Percentiles rank a stretch among this genome's conserved stretches.
phyloP scores from a whole-genome alignment of 2,329 filamentous ascomycete genomes.

The Arthroderma uncinatum region DNA sequence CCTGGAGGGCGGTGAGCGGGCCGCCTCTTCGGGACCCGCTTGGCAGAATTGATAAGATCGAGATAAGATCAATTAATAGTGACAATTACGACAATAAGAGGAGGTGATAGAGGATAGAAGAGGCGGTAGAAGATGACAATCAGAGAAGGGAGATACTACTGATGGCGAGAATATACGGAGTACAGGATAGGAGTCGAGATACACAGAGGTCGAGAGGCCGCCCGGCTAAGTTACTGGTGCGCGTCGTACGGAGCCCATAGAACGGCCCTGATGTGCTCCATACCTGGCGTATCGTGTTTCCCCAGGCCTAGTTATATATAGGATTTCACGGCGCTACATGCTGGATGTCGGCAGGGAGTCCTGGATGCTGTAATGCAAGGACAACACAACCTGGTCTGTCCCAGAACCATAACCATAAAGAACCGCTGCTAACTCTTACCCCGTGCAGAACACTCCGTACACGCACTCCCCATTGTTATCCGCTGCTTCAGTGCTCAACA shows the following conservation, averaged over 20 bases:
- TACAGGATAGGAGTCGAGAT: not conserved
- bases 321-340: not conserved
- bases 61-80: not conserved
- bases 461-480: too few species aligned
- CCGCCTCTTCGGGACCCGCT: not conserved
- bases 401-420: too few species aligned
- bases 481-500: too few species aligned
- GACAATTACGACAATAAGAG: not conserved
- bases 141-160: not conserved
- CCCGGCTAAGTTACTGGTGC: not conserved
- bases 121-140: not conserved
- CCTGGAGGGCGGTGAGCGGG: constrained; percentile 4
- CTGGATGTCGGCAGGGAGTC: too few species aligned
- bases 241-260: not conserved
- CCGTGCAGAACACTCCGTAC: too few species aligned
- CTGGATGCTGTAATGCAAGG: too few species aligned
- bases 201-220: not conserved
- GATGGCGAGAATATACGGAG: not conserved
- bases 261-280: not conserved
- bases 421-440: too few species aligned
- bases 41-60: not conserved
- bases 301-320: not conserved
- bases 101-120: too few species aligned
- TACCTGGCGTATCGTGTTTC: not conserved
- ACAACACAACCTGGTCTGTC: too few species aligned